These are phyloP conservation scores for Durusdinium trenchii DNA, from an alignment of 73 alveolate species.

Conservation along the genomic window DNA sequence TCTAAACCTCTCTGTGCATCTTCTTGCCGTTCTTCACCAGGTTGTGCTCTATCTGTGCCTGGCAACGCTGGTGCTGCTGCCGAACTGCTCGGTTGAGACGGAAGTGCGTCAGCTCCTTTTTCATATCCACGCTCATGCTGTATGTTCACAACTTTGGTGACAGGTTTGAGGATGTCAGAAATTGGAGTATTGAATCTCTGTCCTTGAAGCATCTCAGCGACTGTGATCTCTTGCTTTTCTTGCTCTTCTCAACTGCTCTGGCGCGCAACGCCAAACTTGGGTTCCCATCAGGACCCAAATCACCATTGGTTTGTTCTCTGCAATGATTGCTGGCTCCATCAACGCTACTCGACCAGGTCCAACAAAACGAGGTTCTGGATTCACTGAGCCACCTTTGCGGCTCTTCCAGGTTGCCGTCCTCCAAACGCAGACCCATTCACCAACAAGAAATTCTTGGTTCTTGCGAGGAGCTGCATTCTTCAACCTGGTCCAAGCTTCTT, in stretches of 20 bases:
- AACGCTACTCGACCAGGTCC: slow-evolving; percentile 28
- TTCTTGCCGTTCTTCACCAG: background rate
- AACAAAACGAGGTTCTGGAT: slow-evolving; percentile 39
- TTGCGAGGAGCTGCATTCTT: slow-evolving; percentile 38
- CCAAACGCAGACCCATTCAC: slow-evolving; percentile 51
- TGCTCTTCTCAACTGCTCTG: background rate
- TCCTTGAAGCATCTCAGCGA: background rate
- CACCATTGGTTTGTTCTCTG: background rate
- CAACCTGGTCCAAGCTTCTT: background rate
- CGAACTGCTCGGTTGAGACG: background rate
- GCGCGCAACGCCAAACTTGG: slow-evolving; percentile 15
- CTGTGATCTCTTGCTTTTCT: background rate
- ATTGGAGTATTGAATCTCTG: background rate
- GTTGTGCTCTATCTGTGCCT: background rate
- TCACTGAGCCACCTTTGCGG: background rate
- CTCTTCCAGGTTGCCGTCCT: background rate
- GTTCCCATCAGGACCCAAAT: slow-evolving; percentile 36
- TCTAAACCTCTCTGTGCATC: background rate
- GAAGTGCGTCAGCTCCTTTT: background rate
- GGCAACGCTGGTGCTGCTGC: background rate
- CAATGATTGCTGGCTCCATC: background rate
- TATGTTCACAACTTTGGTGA: background rate
- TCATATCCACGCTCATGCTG: background rate
- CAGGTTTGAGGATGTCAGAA: background rate
- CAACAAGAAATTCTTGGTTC: background rate